Conservation (phyloP, 352 stramenopile genomes). For the Phytophthora litchii region DNA sequence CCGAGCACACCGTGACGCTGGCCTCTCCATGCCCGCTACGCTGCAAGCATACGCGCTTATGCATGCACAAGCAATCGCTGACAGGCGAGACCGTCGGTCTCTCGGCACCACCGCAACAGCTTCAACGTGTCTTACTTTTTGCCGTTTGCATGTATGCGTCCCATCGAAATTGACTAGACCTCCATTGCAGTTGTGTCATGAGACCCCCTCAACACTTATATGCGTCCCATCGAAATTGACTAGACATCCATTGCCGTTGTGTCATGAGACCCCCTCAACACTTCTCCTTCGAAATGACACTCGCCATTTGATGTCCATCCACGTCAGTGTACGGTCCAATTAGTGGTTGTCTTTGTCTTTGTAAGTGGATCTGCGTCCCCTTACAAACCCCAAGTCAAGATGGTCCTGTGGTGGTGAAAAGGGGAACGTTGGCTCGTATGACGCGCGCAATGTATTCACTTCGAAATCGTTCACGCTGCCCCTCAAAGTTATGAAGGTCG, state of each 20-base stretch:
- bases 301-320: constrained; percentile 2
- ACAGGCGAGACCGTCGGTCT: constrained; percentile 5
- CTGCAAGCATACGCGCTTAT: constrained; percentile 30
- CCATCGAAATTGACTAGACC: not conserved
- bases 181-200: not conserved
- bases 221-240: not conserved
- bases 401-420: constrained; percentile 30
- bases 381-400: constrained; percentile 17
- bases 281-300: not conserved
- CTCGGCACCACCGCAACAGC: constrained; percentile 28
- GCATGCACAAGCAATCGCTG: not conserved
- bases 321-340: constrained; percentile 15
- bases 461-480: constrained; percentile 10
- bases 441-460: constrained; percentile 26
- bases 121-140: constrained; percentile 33
- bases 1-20: not conserved
- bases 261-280: too few species aligned
- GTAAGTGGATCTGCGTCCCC: constrained; percentile 39
- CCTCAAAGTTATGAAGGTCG: constrained; percentile 69
- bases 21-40: constrained; percentile 8
- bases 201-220: not conserved
- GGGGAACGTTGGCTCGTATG: constrained; percentile 18
- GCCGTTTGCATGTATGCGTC: not conserved
- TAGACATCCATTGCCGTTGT: not conserved
- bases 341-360: constrained; percentile 10